These are phyloP conservation scores for Pachysandra terminalis DNA, from an alignment of 164 flowering plant genomes.

Conservation along the genomic window DNA sequence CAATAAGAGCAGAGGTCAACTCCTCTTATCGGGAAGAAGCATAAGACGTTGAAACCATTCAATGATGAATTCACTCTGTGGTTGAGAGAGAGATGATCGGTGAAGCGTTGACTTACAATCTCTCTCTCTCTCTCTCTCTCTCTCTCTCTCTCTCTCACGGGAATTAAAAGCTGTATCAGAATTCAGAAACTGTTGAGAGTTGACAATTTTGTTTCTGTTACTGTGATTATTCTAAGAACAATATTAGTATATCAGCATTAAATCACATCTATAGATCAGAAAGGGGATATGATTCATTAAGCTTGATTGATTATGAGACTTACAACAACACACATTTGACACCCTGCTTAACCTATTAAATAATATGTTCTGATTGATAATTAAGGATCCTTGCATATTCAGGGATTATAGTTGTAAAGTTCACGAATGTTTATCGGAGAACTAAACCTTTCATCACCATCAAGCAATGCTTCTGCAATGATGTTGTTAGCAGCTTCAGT, in stretches of 20 bases:
- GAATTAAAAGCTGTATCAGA: not conserved
- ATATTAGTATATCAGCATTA: no score
- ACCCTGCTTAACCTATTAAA: no score
- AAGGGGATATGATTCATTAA: no score
- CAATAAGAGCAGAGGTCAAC: not conserved
- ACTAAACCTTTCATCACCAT: constrained; percentile 34
- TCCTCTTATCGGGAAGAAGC: not conserved
- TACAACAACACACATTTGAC: no score
- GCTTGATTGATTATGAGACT: no score
- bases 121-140: not conserved
- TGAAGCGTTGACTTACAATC: not conserved
- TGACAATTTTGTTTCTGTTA: no score
- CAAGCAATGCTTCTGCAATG: constrained; percentile 34
- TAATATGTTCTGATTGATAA: no score
- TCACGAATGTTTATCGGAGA: constrained; percentile 45
- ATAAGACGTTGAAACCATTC: not conserved
- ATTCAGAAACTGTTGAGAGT: not conserved
- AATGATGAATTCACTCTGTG: not conserved
- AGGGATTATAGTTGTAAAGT: constrained; percentile 28
- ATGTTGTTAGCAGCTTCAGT: constrained; percentile 55
- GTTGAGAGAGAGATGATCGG: not conserved
- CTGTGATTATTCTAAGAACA: no score
- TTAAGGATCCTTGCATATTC: not conserved
- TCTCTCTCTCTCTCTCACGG: not conserved
- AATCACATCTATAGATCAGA: no score